Evolutionary conservation across 1,139 yeast genomes (phyloP), one percentile per base, ranked within the genome.

Genomic region (Lodderomyces pseudojiufengensis): DNA sequence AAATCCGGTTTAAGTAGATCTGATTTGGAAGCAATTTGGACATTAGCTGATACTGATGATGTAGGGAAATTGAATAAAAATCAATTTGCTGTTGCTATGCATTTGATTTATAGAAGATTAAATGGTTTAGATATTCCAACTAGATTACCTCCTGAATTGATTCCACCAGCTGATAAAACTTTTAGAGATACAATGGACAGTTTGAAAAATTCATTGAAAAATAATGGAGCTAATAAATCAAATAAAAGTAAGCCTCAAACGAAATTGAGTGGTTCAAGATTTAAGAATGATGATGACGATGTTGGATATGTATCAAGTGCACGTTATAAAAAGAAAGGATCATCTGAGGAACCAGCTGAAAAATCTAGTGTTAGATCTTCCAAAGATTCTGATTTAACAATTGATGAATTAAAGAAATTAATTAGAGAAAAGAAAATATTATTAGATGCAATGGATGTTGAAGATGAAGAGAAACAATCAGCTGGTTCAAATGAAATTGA

Each of bases 21-120:
- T 8, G 97, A 90, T 49, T 71, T 92, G 44, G 97, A 90, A 57
- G 71, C 80, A 26, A 86, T 92, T 44, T 92, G 98, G 98, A 87
- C 84, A 37, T 65, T 84, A 45, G 76, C 84, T 25, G 90, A 84
- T 52, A 68, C 77, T 14, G 78, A 80, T 37, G 82, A 83, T 51
- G 72, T 80, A 39, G 88, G 92, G 2, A 80, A 77, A 53, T 69
- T 84, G 47, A 83, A 82, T 54, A 80, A 77, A 50, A 90, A 84
- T 55, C 88, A 83, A 50, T 84, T 84, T 61, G 82, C 88, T 0
- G 82, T 83, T 32, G 92, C 92, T 15, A 84, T 84, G 94, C 90
- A 84, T 61, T 63, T 84, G 45, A 84, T 84, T 24, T 84, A 84
- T 58, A 73, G 88, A 53, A 69, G 86, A 45, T 63, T 84, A 51